Conservation (phyloP, 2,329 filamentous ascomycete species). For the Decorospora gaudefroyi region DNA sequence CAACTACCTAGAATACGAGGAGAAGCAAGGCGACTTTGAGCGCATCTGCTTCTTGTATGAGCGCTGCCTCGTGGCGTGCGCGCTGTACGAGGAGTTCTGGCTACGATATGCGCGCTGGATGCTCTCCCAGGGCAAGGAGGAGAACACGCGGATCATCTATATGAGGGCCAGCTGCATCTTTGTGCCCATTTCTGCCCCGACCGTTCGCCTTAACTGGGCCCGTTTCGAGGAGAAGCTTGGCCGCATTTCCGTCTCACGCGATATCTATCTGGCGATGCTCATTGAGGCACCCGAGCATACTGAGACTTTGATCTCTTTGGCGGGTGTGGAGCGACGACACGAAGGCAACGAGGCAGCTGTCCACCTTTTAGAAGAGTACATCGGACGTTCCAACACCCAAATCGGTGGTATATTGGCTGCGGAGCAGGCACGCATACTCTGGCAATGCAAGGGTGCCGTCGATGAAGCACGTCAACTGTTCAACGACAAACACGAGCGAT, state of each 20-base stretch:
- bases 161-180: conserved; percentile 82
- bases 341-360: conserved; percentile 83
- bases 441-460: conserved; percentile 80
- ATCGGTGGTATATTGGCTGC: conserved; percentile 86
- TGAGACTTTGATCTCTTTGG: conserved; percentile 85
- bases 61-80: conserved; percentile 87
- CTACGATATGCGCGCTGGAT: conserved; percentile 97
- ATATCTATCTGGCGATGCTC: conserved; percentile 82
- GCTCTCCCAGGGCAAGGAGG: conserved; percentile 72
- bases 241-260: conserved; percentile 75
- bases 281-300: conserved; percentile 76
- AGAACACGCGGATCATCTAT: conserved; percentile 91
- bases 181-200: conserved; percentile 82
- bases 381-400: conserved; percentile 72
- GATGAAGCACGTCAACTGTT: conserved; percentile 85
- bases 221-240: conserved; percentile 89
- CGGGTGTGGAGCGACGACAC: conserved; percentile 83
- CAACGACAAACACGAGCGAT: conserved; percentile 79
- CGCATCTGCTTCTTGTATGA: conserved; percentile 87
- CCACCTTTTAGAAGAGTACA: conserved; percentile 77
- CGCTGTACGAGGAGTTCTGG: conserved; percentile 98
- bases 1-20: conserved; percentile 96
- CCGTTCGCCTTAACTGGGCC: conserved; percentile 85
- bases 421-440: conserved; percentile 84
- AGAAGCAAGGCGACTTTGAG: conserved; percentile 75